phyloP scores from a whole-genome alignment of 192 early-diverging fungal species.

The Coemansia sp. region DNA sequence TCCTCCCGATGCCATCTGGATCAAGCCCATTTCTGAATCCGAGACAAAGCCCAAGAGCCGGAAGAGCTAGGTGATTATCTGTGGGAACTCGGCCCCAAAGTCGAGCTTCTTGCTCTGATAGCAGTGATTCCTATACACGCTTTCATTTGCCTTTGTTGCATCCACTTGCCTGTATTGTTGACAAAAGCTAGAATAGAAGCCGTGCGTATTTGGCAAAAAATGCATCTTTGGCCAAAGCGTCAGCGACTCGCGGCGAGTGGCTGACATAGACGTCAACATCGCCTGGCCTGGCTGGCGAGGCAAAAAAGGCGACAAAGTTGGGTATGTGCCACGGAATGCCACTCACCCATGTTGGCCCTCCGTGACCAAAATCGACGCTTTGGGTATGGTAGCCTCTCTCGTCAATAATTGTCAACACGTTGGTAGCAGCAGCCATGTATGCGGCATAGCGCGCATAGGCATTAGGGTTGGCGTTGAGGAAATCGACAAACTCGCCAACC shows the following conservation, averaged over 20 bases:
- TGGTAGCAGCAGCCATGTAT: not conserved
- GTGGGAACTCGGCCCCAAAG: too few species aligned
- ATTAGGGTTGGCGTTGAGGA: slow-evolving; percentile 4
- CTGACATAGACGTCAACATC: slow-evolving; percentile 20
- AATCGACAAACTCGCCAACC: slow-evolving; percentile 17
- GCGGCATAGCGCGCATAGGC: slow-evolving; percentile 10
- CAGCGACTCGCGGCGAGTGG: slow-evolving; percentile 1
- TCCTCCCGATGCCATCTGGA: slow-evolving; percentile 73
- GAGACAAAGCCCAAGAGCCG: slow-evolving; percentile 59
- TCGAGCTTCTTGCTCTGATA: too few species aligned
- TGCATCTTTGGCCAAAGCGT: not conserved
- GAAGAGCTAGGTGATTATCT: slow-evolving; percentile 4
- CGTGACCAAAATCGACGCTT: slow-evolving; percentile 35
- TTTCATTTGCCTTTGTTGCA: too few species aligned
- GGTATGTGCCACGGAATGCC: slow-evolving; percentile 25
- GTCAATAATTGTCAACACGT: slow-evolving; percentile 16
- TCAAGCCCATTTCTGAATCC: slow-evolving; percentile 62
- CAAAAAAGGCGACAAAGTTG: slow-evolving; percentile 27
- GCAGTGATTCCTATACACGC: too few species aligned
- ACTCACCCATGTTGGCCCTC: slow-evolving; percentile 32
- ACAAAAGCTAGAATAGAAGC: not conserved
- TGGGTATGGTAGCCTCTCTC: slow-evolving; percentile 17
- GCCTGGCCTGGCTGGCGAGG: not conserved
- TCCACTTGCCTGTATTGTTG: not conserved
- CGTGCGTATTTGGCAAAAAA: slow-evolving; percentile 24